These are phyloP conservation scores for Coemansia asiatica DNA, from an alignment of 192 early-diverging fungal species.

Conservation along the genomic window DNA sequence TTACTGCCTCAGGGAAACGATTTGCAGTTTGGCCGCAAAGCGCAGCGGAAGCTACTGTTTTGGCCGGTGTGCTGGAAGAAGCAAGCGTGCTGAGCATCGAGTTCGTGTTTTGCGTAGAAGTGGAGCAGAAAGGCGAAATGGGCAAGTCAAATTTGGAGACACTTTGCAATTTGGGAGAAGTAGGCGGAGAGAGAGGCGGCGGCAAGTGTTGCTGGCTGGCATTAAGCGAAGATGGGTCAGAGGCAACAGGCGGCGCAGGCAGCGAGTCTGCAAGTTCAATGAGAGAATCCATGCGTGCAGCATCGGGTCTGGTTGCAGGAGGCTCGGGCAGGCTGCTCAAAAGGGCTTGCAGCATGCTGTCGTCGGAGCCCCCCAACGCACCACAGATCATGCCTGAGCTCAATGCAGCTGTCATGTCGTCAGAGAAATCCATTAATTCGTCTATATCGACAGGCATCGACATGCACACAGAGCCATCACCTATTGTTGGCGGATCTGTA, in stretches of 20 bases:
- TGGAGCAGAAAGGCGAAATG: not conserved
- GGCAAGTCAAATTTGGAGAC: not conserved
- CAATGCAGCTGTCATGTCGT: not conserved
- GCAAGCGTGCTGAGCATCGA: not conserved
- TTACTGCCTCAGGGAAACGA: not conserved
- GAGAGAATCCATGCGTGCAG: slow-evolving; percentile 10
- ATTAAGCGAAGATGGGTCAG: not conserved
- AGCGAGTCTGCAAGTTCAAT: slow-evolving; percentile 37
- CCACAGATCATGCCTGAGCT: not conserved
- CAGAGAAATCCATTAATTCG: slow-evolving; percentile 19
- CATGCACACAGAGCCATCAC: slow-evolving; percentile 19
- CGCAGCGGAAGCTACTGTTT: not conserved
- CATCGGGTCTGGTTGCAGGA: slow-evolving; percentile 17
- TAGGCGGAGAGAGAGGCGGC: slow-evolving; percentile 17
- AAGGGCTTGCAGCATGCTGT: slow-evolving; percentile 44
- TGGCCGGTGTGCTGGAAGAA: not conserved
- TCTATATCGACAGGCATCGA: slow-evolving; percentile 38
- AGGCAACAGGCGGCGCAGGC: slow-evolving; percentile 8
- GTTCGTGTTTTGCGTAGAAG: not conserved
- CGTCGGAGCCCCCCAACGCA: slow-evolving; percentile 17
- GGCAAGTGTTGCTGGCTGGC: slow-evolving; percentile 15
- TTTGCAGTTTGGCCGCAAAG: not conserved
- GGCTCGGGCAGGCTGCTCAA: slow-evolving; percentile 49
- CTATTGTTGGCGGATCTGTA: not conserved
- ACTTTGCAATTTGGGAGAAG: not conserved